Evolutionary conservation across 2,329 filamentous ascomycete genomes (phyloP).

Genomic region (Meredithiella fracta): DNA sequence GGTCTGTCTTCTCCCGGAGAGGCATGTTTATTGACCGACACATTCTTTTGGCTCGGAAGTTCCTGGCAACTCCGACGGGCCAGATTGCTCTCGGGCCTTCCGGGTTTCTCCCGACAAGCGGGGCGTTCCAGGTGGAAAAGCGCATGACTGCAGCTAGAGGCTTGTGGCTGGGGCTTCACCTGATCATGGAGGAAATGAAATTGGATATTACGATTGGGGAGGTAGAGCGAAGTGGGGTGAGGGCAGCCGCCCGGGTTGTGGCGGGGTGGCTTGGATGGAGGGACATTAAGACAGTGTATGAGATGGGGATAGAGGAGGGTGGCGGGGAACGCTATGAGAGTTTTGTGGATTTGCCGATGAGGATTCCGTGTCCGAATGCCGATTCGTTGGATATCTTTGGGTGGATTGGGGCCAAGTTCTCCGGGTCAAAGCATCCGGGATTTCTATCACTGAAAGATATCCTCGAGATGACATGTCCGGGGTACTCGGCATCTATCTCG

Average conservation of each 20-base stretch:
- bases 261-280: slow-evolving; percentile 65
- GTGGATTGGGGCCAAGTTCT: slow-evolving; percentile 36
- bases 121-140: slow-evolving; percentile 34
- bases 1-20: background rate
- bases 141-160: slow-evolving; percentile 47
- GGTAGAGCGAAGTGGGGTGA: slow-evolving; percentile 35
- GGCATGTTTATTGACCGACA: slow-evolving; percentile 32
- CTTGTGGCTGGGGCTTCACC: slow-evolving; percentile 60
- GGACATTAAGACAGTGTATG: slow-evolving; percentile 31
- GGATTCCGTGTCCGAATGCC: slow-evolving; percentile 21
- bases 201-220: slow-evolving; percentile 44
- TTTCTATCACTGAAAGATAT: slow-evolving; percentile 31
- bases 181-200: slow-evolving; percentile 81
- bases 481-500: background rate
- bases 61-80: slow-evolving; percentile 43
- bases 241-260: slow-evolving; percentile 65
- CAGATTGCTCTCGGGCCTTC: slow-evolving; percentile 32
- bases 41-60: slow-evolving; percentile 46
- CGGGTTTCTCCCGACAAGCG: slow-evolving; percentile 51
- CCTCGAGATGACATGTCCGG: slow-evolving; percentile 4
- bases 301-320: slow-evolving; percentile 36
- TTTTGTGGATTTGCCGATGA: slow-evolving; percentile 20
- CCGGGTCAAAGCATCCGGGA: slow-evolving; percentile 21
- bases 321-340: slow-evolving; percentile 24
- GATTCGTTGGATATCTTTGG: slow-evolving; percentile 27